Evolutionary conservation across 129 eudicot species (phyloP).

Genomic region (Apium graveolens): DNA sequence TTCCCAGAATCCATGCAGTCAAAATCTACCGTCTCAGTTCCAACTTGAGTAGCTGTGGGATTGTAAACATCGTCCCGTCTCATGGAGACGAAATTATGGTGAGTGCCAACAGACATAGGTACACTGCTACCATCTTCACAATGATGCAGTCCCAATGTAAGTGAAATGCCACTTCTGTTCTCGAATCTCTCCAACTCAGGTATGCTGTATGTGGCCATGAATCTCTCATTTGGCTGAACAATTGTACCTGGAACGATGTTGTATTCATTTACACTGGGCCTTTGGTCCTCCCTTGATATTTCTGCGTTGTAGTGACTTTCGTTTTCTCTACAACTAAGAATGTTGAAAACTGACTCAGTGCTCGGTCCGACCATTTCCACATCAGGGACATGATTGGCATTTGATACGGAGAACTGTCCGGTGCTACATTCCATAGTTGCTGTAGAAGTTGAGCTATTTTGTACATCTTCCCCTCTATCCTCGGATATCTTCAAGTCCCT

Average conservation of each 20-base stretch:
- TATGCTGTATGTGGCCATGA: conserved; percentile 29
- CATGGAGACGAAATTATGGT: conserved; percentile 29
- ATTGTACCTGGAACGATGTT: conserved; percentile 12
- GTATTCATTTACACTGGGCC: not conserved
- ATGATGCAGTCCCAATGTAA: conserved; percentile 68
- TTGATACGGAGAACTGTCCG: conserved; percentile 34
- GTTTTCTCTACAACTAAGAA: conserved; percentile 7
- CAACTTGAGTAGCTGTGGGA: conserved; percentile 30
- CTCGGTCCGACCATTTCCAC: conserved; percentile 40
- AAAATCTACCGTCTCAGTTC: conserved; percentile 37
- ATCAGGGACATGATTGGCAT: conserved; percentile 25
- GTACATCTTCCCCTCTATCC: conserved; percentile 38
- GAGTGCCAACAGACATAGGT: conserved; percentile 30
- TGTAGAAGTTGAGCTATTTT: conserved; percentile 38
- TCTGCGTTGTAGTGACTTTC: conserved; percentile 11
- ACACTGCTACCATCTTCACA: conserved; percentile 38
- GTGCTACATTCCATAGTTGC: conserved; percentile 23
- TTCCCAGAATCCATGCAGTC: conserved; percentile 47
- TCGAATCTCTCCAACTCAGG: conserved; percentile 22
- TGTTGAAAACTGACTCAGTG: conserved; percentile 20
- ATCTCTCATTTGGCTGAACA: conserved; percentile 28
- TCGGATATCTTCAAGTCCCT: conserved; percentile 20
- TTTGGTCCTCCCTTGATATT: conserved; percentile 12
- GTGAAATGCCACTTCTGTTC: conserved; percentile 27
- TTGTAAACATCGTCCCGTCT: conserved; percentile 32